Evolutionary conservation across 257 asterid species (phyloP).

Genomic region (Paraleonurus japonicus): DNA sequence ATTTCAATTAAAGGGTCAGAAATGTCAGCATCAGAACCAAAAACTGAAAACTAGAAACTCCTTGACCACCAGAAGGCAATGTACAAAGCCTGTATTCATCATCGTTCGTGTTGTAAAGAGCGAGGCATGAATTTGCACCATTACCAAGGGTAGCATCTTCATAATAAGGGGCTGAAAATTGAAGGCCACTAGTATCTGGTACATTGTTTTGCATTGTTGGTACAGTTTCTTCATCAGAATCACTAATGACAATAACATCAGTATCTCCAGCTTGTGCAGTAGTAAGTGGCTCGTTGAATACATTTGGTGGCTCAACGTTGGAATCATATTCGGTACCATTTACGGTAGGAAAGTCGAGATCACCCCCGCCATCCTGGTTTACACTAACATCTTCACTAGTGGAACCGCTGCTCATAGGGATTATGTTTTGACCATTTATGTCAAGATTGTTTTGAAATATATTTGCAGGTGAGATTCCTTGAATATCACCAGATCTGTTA

Average conservation of each 20-base stretch:
- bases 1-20: conserved; percentile 60
- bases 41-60: conserved; percentile 80
- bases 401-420: conserved; percentile 90
- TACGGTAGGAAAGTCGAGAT: conserved; percentile 49
- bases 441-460: conserved; percentile 42
- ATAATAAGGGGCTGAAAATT: conserved; percentile 52
- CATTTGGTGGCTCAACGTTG: conserved; percentile 43
- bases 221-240: conserved; percentile 80
- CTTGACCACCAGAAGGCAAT: conserved; percentile 69
- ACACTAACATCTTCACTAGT: conserved; percentile 87
- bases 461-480: conserved; percentile 52
- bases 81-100: conserved; percentile 84
- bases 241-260: conserved; percentile 79
- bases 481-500: conserved; percentile 56
- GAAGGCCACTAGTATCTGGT: conserved; percentile 40
- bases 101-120: conserved; percentile 50
- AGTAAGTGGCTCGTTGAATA: conserved; percentile 37
- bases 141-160: conserved; percentile 51
- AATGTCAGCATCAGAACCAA: conserved; percentile 72
- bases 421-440: conserved; percentile 38
- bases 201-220: conserved; percentile 33
- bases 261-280: conserved; percentile 50
- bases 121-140: conserved; percentile 51
- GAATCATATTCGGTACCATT: conserved; percentile 73
- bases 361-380: conserved; percentile 73